phyloP scores from a whole-genome alignment of 257 asterid genomes.

The Petunia axillaris region DNA sequence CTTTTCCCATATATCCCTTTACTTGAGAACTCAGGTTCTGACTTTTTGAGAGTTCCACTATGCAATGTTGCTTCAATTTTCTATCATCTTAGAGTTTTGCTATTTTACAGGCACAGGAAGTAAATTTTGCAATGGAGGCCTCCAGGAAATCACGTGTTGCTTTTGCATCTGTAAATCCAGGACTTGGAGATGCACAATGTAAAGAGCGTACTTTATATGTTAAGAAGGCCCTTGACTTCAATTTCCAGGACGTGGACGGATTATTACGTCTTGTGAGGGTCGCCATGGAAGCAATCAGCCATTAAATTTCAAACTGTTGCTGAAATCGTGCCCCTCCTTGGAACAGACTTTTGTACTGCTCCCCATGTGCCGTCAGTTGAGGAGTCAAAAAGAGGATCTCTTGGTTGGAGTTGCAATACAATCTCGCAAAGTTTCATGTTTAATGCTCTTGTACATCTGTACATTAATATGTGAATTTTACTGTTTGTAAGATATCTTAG shows the following conservation, averaged over 20 bases:
- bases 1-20: background rate
- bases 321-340: slow-evolving; percentile 31
- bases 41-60: slow-evolving; percentile 17
- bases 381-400: slow-evolving; percentile 22
- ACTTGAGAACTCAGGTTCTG: background rate
- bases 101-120: slow-evolving; percentile 75
- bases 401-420: slow-evolving; percentile 21
- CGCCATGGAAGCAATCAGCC: slow-evolving; percentile 76
- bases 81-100: background rate
- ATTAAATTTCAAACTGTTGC: slow-evolving; percentile 40
- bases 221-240: slow-evolving; percentile 83
- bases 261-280: slow-evolving; percentile 83
- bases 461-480: slow-evolving; percentile 38
- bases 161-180: slow-evolving; percentile 64
- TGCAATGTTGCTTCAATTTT: background rate
- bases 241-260: slow-evolving; percentile 88
- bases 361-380: slow-evolving; percentile 26
- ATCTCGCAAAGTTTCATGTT: slow-evolving; percentile 34
- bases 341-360: slow-evolving; percentile 22
- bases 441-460: slow-evolving; percentile 53
- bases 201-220: slow-evolving; percentile 62
- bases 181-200: slow-evolving; percentile 59
- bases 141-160: slow-evolving; percentile 83
- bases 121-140: slow-evolving; percentile 89
- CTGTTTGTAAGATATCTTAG: slow-evolving; percentile 19